Percentiles rank a stretch among this genome's conserved stretches.
phyloP scores from a whole-genome alignment of 495 filamentous ascomycete genomes.

The Talaromyces thailandensis region DNA sequence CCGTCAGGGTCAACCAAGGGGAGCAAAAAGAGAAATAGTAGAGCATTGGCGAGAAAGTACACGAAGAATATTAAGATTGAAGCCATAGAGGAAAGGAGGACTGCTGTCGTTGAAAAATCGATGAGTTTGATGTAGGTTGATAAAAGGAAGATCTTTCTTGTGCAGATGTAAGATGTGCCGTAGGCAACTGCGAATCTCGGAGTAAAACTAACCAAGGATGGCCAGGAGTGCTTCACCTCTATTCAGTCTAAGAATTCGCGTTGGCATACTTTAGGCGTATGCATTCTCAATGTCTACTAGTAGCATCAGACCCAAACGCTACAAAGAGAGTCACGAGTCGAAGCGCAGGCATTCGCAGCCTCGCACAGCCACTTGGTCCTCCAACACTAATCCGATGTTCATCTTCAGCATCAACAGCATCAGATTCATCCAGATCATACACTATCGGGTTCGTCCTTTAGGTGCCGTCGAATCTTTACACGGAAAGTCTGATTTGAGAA shows the following conservation, averaged over 20 bases:
- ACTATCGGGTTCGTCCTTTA: not conserved
- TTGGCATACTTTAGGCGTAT: no score
- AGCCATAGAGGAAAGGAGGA: not conserved
- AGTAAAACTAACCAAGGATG: not conserved
- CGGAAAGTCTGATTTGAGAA: no score
- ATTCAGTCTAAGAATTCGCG: no score
- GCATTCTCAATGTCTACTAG: no score
- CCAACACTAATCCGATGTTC: not conserved
- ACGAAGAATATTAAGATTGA: not conserved
- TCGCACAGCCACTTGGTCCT: not conserved
- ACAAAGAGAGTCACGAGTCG: not conserved
- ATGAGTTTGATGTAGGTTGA: not conserved
- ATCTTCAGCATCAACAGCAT: not conserved
- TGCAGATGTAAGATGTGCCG: not conserved
- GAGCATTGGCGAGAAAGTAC: not conserved
- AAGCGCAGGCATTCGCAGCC: not conserved
- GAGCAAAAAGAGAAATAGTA: not conserved
- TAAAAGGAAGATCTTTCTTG: not conserved
- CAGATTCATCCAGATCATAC: not conserved
- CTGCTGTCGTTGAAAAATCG: not conserved
- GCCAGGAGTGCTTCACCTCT: no score
- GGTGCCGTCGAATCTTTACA: no score
- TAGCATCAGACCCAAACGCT: not conserved
- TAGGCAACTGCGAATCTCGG: not conserved
- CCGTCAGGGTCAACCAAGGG: no score